These are phyloP conservation scores for Nakazawaea ambrosiae DNA, from an alignment of 805 yeast species.

Conservation along the genomic window DNA sequence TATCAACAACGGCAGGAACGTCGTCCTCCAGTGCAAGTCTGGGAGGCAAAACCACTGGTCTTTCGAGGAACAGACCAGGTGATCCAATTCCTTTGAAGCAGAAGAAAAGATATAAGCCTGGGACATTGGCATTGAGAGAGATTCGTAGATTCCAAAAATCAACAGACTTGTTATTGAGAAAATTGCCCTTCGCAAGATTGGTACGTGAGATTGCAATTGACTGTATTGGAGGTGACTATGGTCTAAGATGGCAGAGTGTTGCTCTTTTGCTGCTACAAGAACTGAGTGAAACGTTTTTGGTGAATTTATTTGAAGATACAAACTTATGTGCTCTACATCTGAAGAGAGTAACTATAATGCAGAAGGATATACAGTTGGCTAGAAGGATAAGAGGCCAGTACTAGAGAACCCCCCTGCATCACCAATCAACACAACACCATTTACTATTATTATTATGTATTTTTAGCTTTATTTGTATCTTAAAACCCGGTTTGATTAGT, in stretches of 20 bases:
- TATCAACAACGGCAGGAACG: too few species aligned
- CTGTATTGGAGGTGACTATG: constrained; percentile 45
- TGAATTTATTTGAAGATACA: constrained; percentile 70
- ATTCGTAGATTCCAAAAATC: constrained; percentile 61
- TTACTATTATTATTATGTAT: neutral
- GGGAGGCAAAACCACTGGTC: too few species aligned
- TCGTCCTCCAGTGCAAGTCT: too few species aligned
- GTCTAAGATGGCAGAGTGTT: constrained; percentile 71
- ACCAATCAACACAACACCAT: too few species aligned
- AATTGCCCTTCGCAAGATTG: constrained; percentile 71
- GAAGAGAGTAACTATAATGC: constrained; percentile 79
- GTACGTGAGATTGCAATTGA: constrained; percentile 69
- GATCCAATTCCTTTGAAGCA: constrained; percentile 34
- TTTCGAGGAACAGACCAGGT: constrained; percentile 45
- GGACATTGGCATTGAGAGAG: constrained; percentile 60
- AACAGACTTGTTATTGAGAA: constrained; percentile 60
- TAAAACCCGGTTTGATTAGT: too few species aligned
- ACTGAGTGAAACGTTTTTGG: constrained; percentile 72
- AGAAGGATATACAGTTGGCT: constrained; percentile 74
- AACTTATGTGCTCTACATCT: constrained; percentile 75
- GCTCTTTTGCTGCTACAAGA: constrained; percentile 76
- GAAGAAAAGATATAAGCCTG: constrained; percentile 46
- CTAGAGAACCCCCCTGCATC: too few species aligned
- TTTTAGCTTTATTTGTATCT: too few species aligned
- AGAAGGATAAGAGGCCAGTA: constrained; percentile 59